Evolutionary conservation across 176 grass and related monocot species (phyloP), one percentile per base, ranked within the genome.

Genomic region (Carex parvula): DNA sequence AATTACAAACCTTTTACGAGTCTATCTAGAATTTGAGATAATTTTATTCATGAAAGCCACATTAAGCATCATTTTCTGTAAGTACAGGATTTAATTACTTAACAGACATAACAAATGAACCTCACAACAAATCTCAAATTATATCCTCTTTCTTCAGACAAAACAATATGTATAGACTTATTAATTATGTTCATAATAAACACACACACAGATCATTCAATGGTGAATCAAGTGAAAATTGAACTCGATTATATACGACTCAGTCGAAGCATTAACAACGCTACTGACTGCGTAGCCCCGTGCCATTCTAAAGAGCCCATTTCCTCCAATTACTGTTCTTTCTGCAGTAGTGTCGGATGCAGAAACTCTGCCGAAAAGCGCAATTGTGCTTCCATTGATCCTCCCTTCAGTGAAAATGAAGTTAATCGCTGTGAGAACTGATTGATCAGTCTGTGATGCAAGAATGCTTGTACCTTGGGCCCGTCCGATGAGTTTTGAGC

Each of bases 301-400:
- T 9, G 74, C 87, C 26, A 82, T 6, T 48, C 87, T 67, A 24
- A 88, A 88, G 14, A 5, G 2, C 4, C 83, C 83, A 8, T 9
- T 75, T n/a, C 83, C 83, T 26, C 75, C 76, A 52, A 89, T 52
- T 20, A 89, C 54, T 4, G 52, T 16, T 60, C 87, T 58, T 37
- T 89, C 76, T 4, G 63, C 64, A 5, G 65, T 10, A 2, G 57
- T 6, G 12, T 35, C 63, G 0, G 18, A 46, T 21, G 64, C 63
- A 6, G 76, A 37, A 59, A 73, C 60, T 57, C 82, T 64, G 2
- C 87, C 87, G 0, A 81, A 14, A 30, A 89, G 6, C 0, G 83
- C 18, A 6, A 89, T 64, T 15, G 83, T 75, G 82, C 87, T 85
- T 17, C 87, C 87, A 12, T 81, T 65, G 64, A 81, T 59, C 57